Evolutionary conservation across 208 protist genomes (phyloP).

Genomic region (Leishmania tropica): DNA sequence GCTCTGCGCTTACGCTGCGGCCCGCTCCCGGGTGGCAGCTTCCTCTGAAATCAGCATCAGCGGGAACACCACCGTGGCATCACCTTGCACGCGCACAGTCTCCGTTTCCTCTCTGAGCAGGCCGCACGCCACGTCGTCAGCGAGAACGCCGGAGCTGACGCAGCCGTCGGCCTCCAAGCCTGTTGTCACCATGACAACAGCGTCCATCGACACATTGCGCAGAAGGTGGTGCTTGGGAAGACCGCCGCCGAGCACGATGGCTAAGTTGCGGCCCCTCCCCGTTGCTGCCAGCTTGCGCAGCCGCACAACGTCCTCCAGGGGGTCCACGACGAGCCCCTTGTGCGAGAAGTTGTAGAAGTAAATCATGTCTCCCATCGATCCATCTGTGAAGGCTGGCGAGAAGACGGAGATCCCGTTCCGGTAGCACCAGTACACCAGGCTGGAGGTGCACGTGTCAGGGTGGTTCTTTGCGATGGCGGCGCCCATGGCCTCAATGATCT

Average conservation of each 20-base stretch:
- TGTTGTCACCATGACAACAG: constrained; percentile 83
- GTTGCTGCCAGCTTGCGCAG: constrained; percentile 40
- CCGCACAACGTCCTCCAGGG: constrained; percentile 85
- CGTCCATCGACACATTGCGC: constrained; percentile 52
- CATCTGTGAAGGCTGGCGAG: constrained; percentile 99
- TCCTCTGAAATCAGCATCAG: constrained; percentile 48
- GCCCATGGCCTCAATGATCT: constrained; percentile 97
- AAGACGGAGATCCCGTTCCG: constrained; percentile 99
- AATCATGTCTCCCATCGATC: constrained; percentile 99
- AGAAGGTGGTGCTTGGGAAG: constrained; percentile 89
- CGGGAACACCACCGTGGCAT: constrained; percentile 88
- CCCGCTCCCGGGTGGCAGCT: background rate
- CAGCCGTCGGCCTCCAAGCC: constrained; percentile 84
- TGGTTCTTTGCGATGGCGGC: constrained; percentile 68
- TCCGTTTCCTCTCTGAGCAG: constrained; percentile 48
- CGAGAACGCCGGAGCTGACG: constrained; percentile 76
- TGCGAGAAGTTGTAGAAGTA: constrained; percentile 99
- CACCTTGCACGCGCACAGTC: constrained; percentile 86
- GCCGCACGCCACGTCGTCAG: constrained; percentile 65
- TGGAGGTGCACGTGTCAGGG: constrained; percentile 94
- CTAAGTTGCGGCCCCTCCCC: constrained; percentile 34
- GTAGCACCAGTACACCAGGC: constrained; percentile 98
- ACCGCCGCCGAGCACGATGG: constrained; percentile 83
- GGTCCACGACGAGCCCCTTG: constrained; percentile 97
- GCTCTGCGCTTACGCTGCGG: background rate